phyloP scores from a whole-genome alignment of 371 early-diverging fungal species.

The Phascolomyces articulosus region DNA sequence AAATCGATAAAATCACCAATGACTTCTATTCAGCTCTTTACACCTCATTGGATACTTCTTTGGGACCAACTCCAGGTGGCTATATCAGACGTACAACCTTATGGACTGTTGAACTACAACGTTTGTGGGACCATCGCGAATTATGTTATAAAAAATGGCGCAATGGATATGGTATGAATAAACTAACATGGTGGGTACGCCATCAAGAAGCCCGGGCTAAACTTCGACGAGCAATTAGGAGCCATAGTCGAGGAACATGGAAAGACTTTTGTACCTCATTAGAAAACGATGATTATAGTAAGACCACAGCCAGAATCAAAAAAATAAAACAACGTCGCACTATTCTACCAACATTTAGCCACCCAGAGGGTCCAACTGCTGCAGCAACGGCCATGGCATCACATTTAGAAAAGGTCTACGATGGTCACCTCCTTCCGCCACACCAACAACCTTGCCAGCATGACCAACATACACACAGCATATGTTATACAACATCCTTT shows the following conservation, averaged over 20 bases:
- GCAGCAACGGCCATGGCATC: neutral
- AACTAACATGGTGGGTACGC: neutral
- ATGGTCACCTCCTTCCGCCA: neutral
- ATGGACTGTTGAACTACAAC: neutral
- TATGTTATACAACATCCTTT: too few relatives aligned
- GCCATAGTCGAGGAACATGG: neutral
- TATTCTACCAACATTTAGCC: neutral
- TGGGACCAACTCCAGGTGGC: constrained; percentile 2
- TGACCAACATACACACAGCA: neutral
- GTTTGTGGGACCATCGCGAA: neutral
- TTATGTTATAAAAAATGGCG: neutral
- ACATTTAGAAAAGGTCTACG: constrained; percentile 3
- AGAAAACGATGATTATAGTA: neutral
- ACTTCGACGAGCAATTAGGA: neutral
- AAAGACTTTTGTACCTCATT: neutral
- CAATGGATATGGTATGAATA: neutral
- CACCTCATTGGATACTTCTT: neutral
- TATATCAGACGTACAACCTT: neutral
- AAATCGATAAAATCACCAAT: neutral
- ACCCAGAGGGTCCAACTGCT: constrained; percentile 10
- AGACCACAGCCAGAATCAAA: neutral
- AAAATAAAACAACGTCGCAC: neutral
- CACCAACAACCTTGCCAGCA: neutral
- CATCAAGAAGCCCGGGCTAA: neutral
- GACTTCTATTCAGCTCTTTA: neutral